These are phyloP conservation scores for Cornus kousa DNA, from an alignment of 148 eudicot species.

Conservation along the genomic window DNA sequence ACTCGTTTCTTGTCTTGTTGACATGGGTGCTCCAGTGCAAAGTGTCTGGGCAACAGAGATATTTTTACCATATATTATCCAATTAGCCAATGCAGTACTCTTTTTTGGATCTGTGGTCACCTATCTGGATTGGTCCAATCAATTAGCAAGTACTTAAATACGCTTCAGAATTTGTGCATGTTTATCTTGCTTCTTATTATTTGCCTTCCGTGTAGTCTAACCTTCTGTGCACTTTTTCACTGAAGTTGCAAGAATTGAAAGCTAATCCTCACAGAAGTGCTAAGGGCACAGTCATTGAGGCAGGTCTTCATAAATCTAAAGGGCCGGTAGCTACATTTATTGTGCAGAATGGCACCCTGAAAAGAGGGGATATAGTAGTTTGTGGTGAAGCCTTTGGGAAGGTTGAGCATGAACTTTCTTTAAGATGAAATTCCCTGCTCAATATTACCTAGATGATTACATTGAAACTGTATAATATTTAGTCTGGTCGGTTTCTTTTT, in stretches of 20 bases:
- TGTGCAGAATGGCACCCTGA: constrained; percentile 97
- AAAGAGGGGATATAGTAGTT: constrained; percentile 72
- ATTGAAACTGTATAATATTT: background rate
- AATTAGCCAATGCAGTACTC: background rate
- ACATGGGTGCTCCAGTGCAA: background rate
- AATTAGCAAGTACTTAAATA: background rate
- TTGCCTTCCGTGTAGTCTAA: constrained; percentile 10
- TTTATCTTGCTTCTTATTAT: constrained; percentile 7
- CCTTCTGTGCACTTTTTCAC: constrained; percentile 3
- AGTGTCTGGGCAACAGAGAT: background rate
- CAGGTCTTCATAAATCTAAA: constrained; percentile 92
- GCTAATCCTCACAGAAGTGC: constrained; percentile 95
- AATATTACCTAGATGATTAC: constrained; percentile 5
- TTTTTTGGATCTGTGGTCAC: background rate
- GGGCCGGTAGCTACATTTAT: constrained; percentile 93
- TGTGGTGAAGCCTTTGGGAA: constrained; percentile 98
- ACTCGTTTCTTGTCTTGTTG: background rate
- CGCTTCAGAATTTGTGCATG: background rate
- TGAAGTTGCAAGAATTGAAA: constrained; percentile 90
- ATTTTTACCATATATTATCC: background rate
- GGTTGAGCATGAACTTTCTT: constrained; percentile 42
- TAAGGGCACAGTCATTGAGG: constrained; percentile 91
- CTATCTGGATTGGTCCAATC: background rate
- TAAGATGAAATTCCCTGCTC: background rate
- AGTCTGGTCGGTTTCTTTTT: background rate